Evolutionary conservation across 2,329 filamentous ascomycete species (phyloP).

Genomic region (Ophiostoma populinum): DNA sequence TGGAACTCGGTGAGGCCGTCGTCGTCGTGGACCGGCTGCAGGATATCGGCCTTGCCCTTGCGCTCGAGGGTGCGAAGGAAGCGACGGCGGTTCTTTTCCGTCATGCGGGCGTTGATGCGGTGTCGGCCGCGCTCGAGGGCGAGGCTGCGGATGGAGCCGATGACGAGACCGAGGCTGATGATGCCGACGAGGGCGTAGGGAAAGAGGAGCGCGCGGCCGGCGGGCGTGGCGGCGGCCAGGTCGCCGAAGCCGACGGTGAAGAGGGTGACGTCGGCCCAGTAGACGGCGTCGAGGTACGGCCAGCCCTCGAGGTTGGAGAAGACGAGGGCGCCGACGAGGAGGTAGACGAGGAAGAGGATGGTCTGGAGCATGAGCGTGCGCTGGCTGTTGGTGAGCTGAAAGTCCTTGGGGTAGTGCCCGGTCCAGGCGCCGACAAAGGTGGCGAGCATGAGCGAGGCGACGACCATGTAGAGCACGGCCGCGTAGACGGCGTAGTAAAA

Average conservation of each 20-base stretch:
- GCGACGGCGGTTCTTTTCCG: conserved; percentile 38
- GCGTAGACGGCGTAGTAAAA: conserved; percentile 78
- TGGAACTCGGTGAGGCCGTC: conserved; percentile 30
- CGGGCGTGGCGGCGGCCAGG: conserved; percentile 25
- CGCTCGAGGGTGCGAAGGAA: conserved; percentile 27
- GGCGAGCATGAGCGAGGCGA: conserved; percentile 56
- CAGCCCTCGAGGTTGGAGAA: conserved; percentile 60
- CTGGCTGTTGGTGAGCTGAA: conserved; percentile 62
- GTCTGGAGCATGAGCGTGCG: conserved; percentile 82
- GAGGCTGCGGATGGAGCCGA: conserved; percentile 29
- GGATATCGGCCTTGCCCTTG: conserved; percentile 27
- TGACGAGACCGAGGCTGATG: conserved; percentile 40
- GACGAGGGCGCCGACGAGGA: conserved; percentile 59
- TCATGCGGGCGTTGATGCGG: conserved; percentile 36
- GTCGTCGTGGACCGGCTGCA: conserved; percentile 26
- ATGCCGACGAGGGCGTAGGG: conserved; percentile 73
- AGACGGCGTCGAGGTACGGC: conserved; percentile 60
- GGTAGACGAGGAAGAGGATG: conserved; percentile 67
- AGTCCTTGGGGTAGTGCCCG: conserved; percentile 60
- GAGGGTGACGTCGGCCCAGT: conserved; percentile 60
- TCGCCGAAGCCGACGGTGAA: conserved; percentile 51
- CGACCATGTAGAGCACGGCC: conserved; percentile 61
- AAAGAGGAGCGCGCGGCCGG: conserved; percentile 56
- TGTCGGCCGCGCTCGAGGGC: conserved; percentile 39
- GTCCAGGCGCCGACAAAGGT: conserved; percentile 62